phyloP scores from a whole-genome alignment of 78 protist species.

The Dictyostelium capitatum region DNA sequence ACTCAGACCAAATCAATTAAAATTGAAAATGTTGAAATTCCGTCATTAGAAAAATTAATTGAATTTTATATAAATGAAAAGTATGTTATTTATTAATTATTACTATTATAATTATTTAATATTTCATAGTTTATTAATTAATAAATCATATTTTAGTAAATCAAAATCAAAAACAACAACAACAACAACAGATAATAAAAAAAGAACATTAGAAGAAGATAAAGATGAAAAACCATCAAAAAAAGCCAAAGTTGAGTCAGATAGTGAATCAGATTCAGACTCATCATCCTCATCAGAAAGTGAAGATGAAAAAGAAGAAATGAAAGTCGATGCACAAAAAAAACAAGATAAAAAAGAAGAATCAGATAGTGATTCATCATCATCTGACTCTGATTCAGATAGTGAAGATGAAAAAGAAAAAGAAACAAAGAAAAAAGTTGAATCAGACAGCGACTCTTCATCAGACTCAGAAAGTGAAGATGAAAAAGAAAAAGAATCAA shows the following conservation, averaged over 20 bases:
- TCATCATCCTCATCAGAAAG: background rate
- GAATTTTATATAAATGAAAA: slow-evolving; percentile 24
- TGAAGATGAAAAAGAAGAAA: slow-evolving; percentile 8
- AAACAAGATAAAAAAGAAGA: background rate
- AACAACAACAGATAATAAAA: background rate
- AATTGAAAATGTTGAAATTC: background rate
- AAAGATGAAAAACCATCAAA: slow-evolving; percentile 26
- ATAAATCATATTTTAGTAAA: background rate
- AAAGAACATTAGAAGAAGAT: slow-evolving; percentile 22
- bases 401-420: slow-evolving; percentile 26
- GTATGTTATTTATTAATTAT: background rate
- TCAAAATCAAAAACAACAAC: too few species aligned
- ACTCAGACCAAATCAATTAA: slow-evolving; percentile 2
- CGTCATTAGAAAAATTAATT: slow-evolving; percentile 13
- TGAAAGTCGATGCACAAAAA: background rate
- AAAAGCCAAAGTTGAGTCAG: slow-evolving; percentile 7
- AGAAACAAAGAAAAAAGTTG: background rate
- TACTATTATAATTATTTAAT: too few species aligned
- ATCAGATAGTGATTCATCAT: background rate
- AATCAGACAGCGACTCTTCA: slow-evolving; percentile 4
- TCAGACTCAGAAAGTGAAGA: background rate
- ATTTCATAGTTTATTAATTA: background rate
- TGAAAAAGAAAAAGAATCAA: background rate
- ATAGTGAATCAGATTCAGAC: background rate
- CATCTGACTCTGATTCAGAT: slow-evolving; percentile 22